Evolutionary conservation across 768 basidiomycete species (phyloP).

Genomic region (Serendipita sp.): DNA sequence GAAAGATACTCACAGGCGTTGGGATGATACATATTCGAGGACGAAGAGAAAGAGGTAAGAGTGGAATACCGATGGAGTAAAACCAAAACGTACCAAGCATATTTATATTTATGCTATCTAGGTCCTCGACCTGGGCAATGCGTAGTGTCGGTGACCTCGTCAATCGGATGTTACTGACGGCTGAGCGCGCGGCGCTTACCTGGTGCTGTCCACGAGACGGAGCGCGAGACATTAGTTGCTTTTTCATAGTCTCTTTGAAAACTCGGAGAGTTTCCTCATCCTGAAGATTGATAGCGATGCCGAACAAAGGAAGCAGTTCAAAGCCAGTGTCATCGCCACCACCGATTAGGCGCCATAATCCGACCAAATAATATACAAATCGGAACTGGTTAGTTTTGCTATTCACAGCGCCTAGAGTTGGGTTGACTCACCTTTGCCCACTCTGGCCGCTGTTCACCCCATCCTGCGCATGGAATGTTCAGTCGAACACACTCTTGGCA

Average conservation of each 20-base stretch:
- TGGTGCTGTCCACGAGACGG: background rate
- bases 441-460: background rate
- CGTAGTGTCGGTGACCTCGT: too few species aligned
- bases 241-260: background rate
- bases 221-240: background rate
- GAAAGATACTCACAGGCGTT: too few species aligned
- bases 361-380: background rate
- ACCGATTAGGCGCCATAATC: background rate
- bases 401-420: background rate
- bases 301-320: background rate
- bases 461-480: constrained; percentile 3
- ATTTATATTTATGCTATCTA: background rate
- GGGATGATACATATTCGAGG: background rate
- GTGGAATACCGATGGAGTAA: background rate
- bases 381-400: background rate
- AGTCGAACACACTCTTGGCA: background rate
- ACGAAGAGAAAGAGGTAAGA: background rate
- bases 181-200: background rate
- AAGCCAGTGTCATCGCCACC: background rate
- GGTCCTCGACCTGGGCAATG: too few species aligned
- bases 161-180: too few species aligned
- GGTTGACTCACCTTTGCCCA: background rate
- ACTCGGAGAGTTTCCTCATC: constrained; percentile 5
- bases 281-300: background rate
- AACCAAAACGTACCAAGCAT: background rate